Percentiles rank a stretch among this genome's conserved stretches.
Conservation (phyloP, 441 rosid species). For the Macaranga tanarius region DNA sequence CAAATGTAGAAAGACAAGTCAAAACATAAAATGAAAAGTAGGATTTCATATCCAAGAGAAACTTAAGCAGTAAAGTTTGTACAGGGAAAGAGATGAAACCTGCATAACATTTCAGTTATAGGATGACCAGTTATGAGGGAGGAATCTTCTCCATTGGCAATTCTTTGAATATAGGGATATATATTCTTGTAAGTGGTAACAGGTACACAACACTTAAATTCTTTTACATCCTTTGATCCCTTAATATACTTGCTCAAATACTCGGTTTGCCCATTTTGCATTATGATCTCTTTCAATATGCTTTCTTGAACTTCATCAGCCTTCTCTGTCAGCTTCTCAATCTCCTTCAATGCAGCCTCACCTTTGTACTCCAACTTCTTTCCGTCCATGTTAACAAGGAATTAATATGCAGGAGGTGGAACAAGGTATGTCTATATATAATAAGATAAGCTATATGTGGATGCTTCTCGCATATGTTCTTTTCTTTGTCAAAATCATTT, state of each 20-base stretch:
- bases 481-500: slow-evolving; percentile 24
- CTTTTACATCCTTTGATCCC: slow-evolving; percentile 49
- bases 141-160: slow-evolving; percentile 79
- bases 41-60: background rate
- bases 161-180: slow-evolving; percentile 73
- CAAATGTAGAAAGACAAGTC: slow-evolving; percentile 24
- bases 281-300: slow-evolving; percentile 60
- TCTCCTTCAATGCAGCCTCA: slow-evolving; percentile 62
- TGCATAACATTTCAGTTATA: slow-evolving; percentile 80
- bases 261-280: slow-evolving; percentile 57
- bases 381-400: slow-evolving; percentile 46
- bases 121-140: slow-evolving; percentile 67
- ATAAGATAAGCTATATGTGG: slow-evolving; percentile 12
- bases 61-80: background rate
- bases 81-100: slow-evolving; percentile 38
- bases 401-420: slow-evolving; percentile 9
- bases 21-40: slow-evolving; percentile 9
- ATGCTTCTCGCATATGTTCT: slow-evolving; percentile 5
- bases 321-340: slow-evolving; percentile 64
- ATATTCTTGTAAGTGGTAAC: slow-evolving; percentile 66
- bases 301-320: slow-evolving; percentile 64
- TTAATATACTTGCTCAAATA: slow-evolving; percentile 65
- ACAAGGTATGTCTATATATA: slow-evolving; percentile 31
- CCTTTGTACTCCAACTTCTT: slow-evolving; percentile 65
- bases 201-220: slow-evolving; percentile 62